Percentiles rank a stretch among this genome's conserved stretches.
Conservation (phyloP, 371 early-diverging fungal genomes). For the Mucor mucedo region DNA sequence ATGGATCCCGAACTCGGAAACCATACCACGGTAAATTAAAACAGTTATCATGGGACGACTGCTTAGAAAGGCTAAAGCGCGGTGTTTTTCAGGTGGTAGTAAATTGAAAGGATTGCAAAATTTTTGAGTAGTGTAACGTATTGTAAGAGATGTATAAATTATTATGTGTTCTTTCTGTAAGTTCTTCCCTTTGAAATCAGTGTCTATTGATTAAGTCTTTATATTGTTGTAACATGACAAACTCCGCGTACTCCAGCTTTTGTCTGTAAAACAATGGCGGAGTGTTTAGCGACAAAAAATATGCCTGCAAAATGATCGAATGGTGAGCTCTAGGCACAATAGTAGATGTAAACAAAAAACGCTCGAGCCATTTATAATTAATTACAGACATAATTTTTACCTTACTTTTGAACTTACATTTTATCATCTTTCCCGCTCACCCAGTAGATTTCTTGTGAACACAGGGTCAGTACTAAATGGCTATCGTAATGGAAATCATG, state of each 20-base stretch:
- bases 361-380: conserved; percentile 24
- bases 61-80: conserved; percentile 10
- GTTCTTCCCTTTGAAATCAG: neutral
- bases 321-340: conserved; percentile 11
- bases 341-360: conserved; percentile 23
- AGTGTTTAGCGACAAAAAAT: conserved; percentile 7
- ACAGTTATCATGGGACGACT: conserved; percentile 22
- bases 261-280: conserved; percentile 8
- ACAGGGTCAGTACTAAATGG: conserved; percentile 19
- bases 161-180: neutral
- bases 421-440: conserved; percentile 4
- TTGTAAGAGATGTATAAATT: neutral
- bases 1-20: conserved; percentile 24
- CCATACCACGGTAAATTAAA: conserved; percentile 21
- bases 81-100: neutral
- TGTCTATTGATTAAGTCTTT: neutral
- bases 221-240: neutral
- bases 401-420: neutral
- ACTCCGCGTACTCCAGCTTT: conserved; percentile 21
- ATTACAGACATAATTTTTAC: neutral
- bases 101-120: conserved; percentile 3
- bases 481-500: conserved; percentile 27
- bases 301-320: neutral
- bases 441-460: conserved; percentile 8
- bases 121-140: conserved; percentile 15